Evolutionary conservation across 1,139 yeast genomes (phyloP).

Genomic region (Candida sojae): DNA sequence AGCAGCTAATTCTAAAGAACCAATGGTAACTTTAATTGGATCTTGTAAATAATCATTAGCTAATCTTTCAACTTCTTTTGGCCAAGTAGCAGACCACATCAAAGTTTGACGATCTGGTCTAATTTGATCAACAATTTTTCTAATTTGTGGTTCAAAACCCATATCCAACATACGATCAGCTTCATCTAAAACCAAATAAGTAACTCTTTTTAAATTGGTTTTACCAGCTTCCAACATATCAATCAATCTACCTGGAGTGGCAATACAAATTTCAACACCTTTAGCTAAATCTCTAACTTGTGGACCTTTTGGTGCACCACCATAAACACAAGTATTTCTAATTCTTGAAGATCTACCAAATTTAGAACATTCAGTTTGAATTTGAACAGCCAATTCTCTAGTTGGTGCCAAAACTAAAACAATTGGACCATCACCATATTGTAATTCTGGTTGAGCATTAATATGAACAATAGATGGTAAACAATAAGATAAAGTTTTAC

Average conservation of each 20-base stretch:
- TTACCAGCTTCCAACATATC: constrained; percentile 96
- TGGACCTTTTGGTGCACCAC: constrained; percentile 99
- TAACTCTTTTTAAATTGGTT: constrained; percentile 94
- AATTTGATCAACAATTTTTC: constrained; percentile 92
- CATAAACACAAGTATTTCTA: constrained; percentile 96
- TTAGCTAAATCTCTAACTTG: constrained; percentile 93
- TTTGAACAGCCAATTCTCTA: constrained; percentile 98
- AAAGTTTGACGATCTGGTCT: constrained; percentile 98
- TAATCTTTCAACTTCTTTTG: constrained; percentile 91
- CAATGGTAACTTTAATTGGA: constrained; percentile 94
- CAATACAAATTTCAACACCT: constrained; percentile 94
- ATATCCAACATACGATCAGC: constrained; percentile 96
- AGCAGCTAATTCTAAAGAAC: constrained; percentile 94
- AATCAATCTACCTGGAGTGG: constrained; percentile 97
- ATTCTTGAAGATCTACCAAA: constrained; percentile 91
- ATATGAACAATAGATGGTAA: constrained; percentile 96
- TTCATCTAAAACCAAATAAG: constrained; percentile 95
- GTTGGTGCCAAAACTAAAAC: constrained; percentile 97
- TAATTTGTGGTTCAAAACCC: constrained; percentile 97
- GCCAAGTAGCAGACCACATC: constrained; percentile 99
- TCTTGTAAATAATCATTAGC: constrained; percentile 90
- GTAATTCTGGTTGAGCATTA: constrained; percentile 92
- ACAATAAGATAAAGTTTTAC: constrained; percentile 96
- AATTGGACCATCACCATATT: constrained; percentile 96
- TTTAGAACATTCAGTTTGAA: constrained; percentile 93